Evolutionary conservation across 129 eudicot species (phyloP), one percentile per base, ranked within the genome.

Genomic region (Flaveria brownii): DNA sequence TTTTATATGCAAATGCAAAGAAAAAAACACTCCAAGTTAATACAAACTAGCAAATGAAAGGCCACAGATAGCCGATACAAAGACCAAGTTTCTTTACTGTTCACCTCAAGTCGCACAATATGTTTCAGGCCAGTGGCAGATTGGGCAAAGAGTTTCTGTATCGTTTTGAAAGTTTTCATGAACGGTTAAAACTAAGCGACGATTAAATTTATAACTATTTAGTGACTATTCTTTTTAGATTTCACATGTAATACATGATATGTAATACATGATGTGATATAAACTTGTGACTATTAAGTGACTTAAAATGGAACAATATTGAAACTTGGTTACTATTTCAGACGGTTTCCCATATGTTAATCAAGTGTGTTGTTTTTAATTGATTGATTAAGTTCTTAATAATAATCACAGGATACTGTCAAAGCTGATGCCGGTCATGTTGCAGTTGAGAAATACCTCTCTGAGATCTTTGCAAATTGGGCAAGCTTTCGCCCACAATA

Each of bases 371-470:
- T 60, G 1, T 11, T 25, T 60, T 11, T 11, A 8, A 23, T 60
- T 4, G 0, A 12, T 6, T 63, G 11, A 25, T 17, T 75, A 49
- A 77, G 26, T 28, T 67, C 46, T 41, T 52, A 10, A 22, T 76
- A 46, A 75, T 75, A 62, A 22, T 74, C 2, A 74, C 81, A 92
- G 98, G 99, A 95, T 72, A 82, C 78, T 18, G 99, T 95, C 18
- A 95, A 95, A 86, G 96, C 90, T 41, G 93, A 89, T 73, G 99
- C 97, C 0, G 87, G 96, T 71, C 99, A 95, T 70, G 91, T 85
- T 79, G 89, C 70, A 39, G 99, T 89, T 15, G 99, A 95, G 85
- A 88, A 87, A 74, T 91, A 95, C 85, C 80, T 95, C 28, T 84
- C 97, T 9, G 91, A 91, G 72, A 71, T 14, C 54, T 95, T 95